Base-by-base conservation (phyloP, 164 flowering plant genomes). In the Tetracentron sinense region DNA sequence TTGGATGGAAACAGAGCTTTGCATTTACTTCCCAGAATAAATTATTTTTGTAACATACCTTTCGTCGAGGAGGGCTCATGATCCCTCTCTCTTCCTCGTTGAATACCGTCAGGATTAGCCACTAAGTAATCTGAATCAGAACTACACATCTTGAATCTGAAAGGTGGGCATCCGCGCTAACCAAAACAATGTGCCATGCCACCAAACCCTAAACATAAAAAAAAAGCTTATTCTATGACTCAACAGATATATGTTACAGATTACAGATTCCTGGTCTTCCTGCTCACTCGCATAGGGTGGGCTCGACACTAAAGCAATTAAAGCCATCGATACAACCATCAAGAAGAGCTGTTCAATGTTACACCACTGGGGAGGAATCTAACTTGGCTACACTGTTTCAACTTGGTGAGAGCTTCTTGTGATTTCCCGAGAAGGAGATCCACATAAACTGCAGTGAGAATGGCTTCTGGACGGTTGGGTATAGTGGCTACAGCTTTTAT, bases 201-300 rank as follows among this genome's bases (percentile, higher is more conserved):
- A 69, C 76, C 69, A 61, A 72, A 61, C 65, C 74, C 76, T 69
- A 79, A 33, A 59, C 15, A 10, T 4, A 53, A 38, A 31, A 64
- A 23, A 56, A 68, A 70, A 80, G 56, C 63, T 82, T 82, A 76
- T 84, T 84, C 81, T 80, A 81, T 77, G 80, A 79, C 77, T 74
- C 62, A 77, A 58, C 64, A 62, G 78, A 79, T 74, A 79, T 83
- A 91, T 85, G 88, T 64, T 85, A 91, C 89, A 85, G 56, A 79
- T 79, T 74, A 65, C 74, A 81, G 78, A 71, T 72, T 72, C 66
- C 53, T 74, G 65, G 70, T 69, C 86, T 79, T 72, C 80, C 71
- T 60, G 56, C 84, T 73, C 75, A 70, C 73, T 68, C 56, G 60
- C 54, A 56, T 54, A 28, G 35, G 72, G 65, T 54, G 68, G 71